Base-by-base conservation (phyloP, 2,329 filamentous ascomycete species). In the Ambrosiella xylebori region DNA sequence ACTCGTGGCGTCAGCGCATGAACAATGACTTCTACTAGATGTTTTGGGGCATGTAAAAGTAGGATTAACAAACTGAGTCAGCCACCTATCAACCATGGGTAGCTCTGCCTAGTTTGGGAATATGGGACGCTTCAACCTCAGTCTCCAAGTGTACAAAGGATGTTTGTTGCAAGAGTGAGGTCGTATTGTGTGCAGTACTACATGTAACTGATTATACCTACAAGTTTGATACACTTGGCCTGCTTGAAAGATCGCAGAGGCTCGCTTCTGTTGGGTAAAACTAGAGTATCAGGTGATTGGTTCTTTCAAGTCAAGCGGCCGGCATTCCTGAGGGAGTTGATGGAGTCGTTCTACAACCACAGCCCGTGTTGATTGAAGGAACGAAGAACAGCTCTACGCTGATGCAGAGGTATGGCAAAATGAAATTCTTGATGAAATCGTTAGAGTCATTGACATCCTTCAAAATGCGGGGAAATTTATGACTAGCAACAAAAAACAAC, bases 1-100 rank as follows among this genome's bases (percentile, higher is more conserved):
- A 41, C 38, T 41, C 13, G 37, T 54, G 53, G 54, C 53, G 58
- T 59, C 54, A 59, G 58, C 58, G 54, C 54, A 53, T 56, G 54
- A 59, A 51, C 35, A 37, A 44, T 44, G 39, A 13, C 40, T 37
- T 49, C 36, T 56, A 45, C 47, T 41, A 15, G 39, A 17, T 58
- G 35, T 27, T 59, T 59, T 56, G 52, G 49, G 58, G 37, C 54
- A n/a, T 54, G 57, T 58, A 45, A 54, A 41, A 54, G 57, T 15
- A 58, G 51, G 41, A 58, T 58, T 36, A 12, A 49, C 39, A 44
- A 50, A 11, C 57, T 56, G 41, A 40, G 44, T 39, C 38, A 55
- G 35, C 17, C 17, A 55, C 9, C 47, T 44, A 15, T 39, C 39
- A 35, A 39, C 13, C 11, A 39, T 15, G 36, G 35, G 13, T 55